phyloP scores from a whole-genome alignment of 176 grass and related monocot genomes.

The Elaeis guineensis region DNA sequence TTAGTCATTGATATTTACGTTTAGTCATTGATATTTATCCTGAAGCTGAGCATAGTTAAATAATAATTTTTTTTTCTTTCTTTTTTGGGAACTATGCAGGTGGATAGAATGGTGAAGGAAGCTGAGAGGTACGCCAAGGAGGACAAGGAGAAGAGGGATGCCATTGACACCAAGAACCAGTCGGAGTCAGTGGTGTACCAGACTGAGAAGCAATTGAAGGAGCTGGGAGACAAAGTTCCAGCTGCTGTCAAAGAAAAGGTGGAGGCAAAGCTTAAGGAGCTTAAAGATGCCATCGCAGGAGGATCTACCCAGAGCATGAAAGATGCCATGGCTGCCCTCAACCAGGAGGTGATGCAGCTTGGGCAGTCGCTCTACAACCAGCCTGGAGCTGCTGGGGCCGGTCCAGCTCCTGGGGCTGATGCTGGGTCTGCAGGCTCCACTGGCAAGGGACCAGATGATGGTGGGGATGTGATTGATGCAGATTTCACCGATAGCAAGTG shows the following conservation, averaged over 20 bases:
- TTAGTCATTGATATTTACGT: no score
- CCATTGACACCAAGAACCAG: conserved; percentile 96
- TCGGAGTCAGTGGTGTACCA: conserved; percentile 85
- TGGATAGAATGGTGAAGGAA: conserved; percentile 91
- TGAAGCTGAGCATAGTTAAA: no score
- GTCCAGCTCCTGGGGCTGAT: conserved; percentile 40
- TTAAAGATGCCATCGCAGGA: conserved; percentile 71
- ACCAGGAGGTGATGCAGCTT: conserved; percentile 97
- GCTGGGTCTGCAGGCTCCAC: conserved; percentile 26
- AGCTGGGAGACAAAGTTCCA: conserved; percentile 85
- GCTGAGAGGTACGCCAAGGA: conserved; percentile 89
- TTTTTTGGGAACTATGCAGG: conserved; percentile 28
- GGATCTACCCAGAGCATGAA: conserved; percentile 80
- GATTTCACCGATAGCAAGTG: conserved; percentile 93
- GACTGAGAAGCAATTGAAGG: conserved; percentile 96
- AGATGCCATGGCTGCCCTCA: conserved; percentile 76
- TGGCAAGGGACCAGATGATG: conserved; percentile 42
- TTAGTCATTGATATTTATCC: no score
- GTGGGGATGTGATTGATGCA: conserved; percentile 83
- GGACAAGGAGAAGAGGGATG: conserved; percentile 97
- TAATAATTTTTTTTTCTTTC: no score
- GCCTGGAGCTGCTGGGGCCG: conserved; percentile 23
- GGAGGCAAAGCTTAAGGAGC: conserved; percentile 68
- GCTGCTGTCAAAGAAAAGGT: conserved; percentile 77
- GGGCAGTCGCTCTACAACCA: conserved; percentile 92